A percentile compares a stretch with the other conserved stretches of the same genome.
phyloP scores from a whole-genome alignment of 768 basidiomycete species.

The Trametes coccinea region DNA sequence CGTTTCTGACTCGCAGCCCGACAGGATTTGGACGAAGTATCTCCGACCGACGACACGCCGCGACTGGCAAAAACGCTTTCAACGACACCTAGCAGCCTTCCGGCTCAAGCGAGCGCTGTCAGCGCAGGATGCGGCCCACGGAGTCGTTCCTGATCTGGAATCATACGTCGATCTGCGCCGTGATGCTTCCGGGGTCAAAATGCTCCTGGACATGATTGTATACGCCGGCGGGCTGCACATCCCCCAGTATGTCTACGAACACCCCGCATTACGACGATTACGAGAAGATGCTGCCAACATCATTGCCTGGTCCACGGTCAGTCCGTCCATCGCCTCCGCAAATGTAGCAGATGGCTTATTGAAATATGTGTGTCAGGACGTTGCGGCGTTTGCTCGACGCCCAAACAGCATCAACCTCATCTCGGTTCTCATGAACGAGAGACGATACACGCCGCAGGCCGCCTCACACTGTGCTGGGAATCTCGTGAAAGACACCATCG shows the following conservation, averaged over 20 bases:
- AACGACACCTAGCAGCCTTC: conserved; percentile 35
- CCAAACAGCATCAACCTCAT: conserved; percentile 51
- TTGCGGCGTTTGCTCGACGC: conserved; percentile 54
- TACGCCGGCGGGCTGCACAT: conserved; percentile 48
- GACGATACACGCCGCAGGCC: conserved; percentile 47
- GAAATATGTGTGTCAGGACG: conserved; percentile 45
- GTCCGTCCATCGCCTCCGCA: conserved; percentile 11
- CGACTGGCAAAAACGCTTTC: conserved; percentile 46
- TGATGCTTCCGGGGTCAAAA: conserved; percentile 48
- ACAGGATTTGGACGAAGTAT: conserved; percentile 43
- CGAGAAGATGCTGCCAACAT: conserved; percentile 48
- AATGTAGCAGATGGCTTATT: not conserved
- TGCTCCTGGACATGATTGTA: conserved; percentile 55
- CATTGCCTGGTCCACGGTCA: conserved; percentile 55
- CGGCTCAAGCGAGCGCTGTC: conserved; percentile 37
- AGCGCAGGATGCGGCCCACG: conserved; percentile 28
- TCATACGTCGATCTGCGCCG: conserved; percentile 48
- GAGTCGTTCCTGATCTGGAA: conserved; percentile 43
- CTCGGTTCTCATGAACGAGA: conserved; percentile 46
- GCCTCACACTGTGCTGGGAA: conserved; percentile 46
- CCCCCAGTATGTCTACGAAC: conserved; percentile 33
- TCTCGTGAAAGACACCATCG: conserved; percentile 41
- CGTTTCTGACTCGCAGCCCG: not conserved
- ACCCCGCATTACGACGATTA: conserved; percentile 35
- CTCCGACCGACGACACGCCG: conserved; percentile 34